Evolutionary conservation across 2,329 filamentous ascomycete species (phyloP).

Genomic region (Dendryphion nanum): DNA sequence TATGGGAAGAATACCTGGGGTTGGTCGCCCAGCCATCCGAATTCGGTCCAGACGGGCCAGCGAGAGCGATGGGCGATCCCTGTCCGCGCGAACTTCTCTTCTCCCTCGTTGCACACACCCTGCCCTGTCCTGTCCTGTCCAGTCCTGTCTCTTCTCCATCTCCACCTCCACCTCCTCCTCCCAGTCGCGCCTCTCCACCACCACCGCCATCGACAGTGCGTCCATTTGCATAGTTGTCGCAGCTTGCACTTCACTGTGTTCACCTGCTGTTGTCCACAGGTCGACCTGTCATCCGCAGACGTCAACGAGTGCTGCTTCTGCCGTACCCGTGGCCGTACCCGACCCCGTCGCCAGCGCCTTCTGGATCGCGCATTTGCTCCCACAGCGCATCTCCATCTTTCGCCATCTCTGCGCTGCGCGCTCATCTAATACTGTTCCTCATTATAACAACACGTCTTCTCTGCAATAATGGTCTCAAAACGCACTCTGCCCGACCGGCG

Average conservation of each 20-base stretch:
- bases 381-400: constrained; percentile 10
- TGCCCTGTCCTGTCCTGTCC: too few species aligned
- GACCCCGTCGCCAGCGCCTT: constrained; percentile 18
- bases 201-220: background rate
- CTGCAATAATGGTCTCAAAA: constrained; percentile 31
- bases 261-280: constrained; percentile 5
- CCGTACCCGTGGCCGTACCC: too few species aligned
- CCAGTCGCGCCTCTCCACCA: constrained; percentile 6
- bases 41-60: too few species aligned
- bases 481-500: constrained; percentile 58
- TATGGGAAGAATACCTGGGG: too few species aligned
- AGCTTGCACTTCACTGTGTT: constrained; percentile 13
- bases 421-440: constrained; percentile 11
- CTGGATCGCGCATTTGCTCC: constrained; percentile 3
- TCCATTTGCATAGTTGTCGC: constrained; percentile 4
- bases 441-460: constrained; percentile 12
- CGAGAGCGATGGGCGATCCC: too few species aligned
- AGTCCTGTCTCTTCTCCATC: too few species aligned
- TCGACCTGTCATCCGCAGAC: too few species aligned
- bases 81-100: too few species aligned
- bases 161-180: constrained; percentile 1
- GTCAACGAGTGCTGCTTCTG: too few species aligned
- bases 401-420: constrained; percentile 24
- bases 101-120: too few species aligned
- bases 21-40: too few species aligned